Evolutionary conservation across 257 asterid species (phyloP).

Genomic region (Cinchona pubescens): DNA sequence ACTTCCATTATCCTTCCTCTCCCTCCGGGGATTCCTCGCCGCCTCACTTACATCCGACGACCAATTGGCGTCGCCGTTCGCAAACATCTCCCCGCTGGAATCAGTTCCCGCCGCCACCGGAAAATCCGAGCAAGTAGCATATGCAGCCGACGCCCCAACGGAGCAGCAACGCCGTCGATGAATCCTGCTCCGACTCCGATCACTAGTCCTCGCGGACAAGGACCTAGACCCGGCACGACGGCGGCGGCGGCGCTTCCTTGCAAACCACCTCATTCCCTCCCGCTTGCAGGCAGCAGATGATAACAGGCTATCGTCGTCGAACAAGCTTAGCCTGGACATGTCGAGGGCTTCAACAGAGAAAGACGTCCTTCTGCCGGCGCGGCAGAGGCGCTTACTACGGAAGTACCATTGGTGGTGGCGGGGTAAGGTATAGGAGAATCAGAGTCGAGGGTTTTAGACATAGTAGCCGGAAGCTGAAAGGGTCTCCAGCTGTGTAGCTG

Average conservation of each 20-base stretch:
- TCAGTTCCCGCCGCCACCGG: conserved; percentile 83
- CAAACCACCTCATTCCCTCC: conserved; percentile 44
- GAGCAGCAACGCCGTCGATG: conserved; percentile 54
- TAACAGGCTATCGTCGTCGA: conserved; percentile 61
- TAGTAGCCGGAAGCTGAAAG: conserved; percentile 46
- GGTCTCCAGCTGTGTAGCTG: conserved; percentile 44
- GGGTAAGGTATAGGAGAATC: conserved; percentile 47
- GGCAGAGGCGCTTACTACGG: conserved; percentile 77
- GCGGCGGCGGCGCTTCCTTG: conserved; percentile 68
- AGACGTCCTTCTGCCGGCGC: conserved; percentile 69
- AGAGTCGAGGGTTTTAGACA: conserved; percentile 45
- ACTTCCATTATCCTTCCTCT: conserved; percentile 51
- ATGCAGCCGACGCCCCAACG: conserved; percentile 82
- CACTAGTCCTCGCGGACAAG: conserved; percentile 89
- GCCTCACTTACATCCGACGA: conserved; percentile 87
- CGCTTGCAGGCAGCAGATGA: conserved; percentile 47
- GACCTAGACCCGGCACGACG: conserved; percentile 95
- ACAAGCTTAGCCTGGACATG: conserved; percentile 74
- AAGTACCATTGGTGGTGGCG: conserved; percentile 31
- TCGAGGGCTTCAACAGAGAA: conserved; percentile 76
- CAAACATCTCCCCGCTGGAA: conserved; percentile 93
- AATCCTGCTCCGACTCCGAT: conserved; percentile 68
- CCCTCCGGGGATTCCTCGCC: conserved; percentile 52
- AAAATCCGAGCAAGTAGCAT: conserved; percentile 86
- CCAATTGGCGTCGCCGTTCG: conserved; percentile 78